Conservation (phyloP, 331 rosid genomes). For the Malus hybrid region DNA sequence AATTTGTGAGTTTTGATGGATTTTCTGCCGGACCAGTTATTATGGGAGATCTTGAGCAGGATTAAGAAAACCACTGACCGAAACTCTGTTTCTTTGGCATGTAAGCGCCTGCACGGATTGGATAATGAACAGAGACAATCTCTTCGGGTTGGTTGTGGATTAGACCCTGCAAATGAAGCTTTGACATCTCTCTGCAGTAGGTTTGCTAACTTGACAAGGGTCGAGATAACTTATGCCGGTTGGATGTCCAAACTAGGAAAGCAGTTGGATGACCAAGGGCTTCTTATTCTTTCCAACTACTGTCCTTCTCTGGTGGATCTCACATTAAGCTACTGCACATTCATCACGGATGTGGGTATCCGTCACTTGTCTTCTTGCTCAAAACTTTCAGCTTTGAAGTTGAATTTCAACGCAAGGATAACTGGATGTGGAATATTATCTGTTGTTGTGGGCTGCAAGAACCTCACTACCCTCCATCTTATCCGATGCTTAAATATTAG, state of each 20-base stretch:
- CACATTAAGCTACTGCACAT: conserved; percentile 73
- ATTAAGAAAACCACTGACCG: conserved; percentile 53
- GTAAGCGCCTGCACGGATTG: conserved; percentile 47
- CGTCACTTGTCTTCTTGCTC: conserved; percentile 60
- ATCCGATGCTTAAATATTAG: conserved; percentile 71
- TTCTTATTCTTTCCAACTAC: conserved; percentile 44
- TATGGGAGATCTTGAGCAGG: conserved; percentile 76
- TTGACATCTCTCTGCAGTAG: conserved; percentile 57
- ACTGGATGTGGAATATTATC: conserved; percentile 84
- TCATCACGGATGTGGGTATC: conserved; percentile 73
- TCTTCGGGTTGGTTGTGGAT: conserved; percentile 76
- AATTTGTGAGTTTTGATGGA: conserved; percentile 41
- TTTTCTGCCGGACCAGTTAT: conserved; percentile 63
- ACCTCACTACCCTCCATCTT: conserved; percentile 68
- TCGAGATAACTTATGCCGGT: conserved; percentile 74
- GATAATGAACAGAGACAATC: conserved; percentile 66
- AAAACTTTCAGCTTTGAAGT: conserved; percentile 53
- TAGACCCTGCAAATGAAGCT: conserved; percentile 83
- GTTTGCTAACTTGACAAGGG: conserved; percentile 50
- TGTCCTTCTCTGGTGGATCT: conserved; percentile 60
- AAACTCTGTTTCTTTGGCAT: conserved; percentile 50
- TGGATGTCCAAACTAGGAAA: conserved; percentile 95
- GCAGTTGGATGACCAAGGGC: conserved; percentile 86
- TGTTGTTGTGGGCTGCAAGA: conserved; percentile 75
- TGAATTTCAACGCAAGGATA: conserved; percentile 75